A percentile compares a stretch with the other conserved stretches of the same genome.
Conservation (phyloP, 1,139 yeast species). For the Yamadazyma pseudoaaseri region DNA sequence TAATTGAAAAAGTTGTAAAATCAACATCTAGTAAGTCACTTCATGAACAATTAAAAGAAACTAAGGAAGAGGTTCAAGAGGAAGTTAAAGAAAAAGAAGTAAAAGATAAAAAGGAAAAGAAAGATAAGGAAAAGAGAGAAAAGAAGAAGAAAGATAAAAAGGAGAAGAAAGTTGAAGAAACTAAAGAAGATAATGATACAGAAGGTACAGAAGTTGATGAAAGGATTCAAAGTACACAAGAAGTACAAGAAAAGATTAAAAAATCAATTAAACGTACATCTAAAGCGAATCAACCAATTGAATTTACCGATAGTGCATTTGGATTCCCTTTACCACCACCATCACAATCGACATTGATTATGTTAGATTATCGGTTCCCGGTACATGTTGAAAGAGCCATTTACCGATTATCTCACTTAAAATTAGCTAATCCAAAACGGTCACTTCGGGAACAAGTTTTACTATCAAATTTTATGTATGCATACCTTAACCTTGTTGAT, state of each 20-base stretch:
- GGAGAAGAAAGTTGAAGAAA: constrained; percentile 4
- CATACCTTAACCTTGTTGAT: constrained; percentile 90
- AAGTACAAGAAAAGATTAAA: constrained; percentile 47
- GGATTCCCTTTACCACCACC: constrained; percentile 85
- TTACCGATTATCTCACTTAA: constrained; percentile 85
- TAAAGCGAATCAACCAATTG: constrained; percentile 65
- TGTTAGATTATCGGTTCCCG: constrained; percentile 85
- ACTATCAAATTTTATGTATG: constrained; percentile 94
- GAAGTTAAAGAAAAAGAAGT: background rate
- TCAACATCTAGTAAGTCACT: constrained; percentile 13
- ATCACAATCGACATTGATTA: constrained; percentile 68
- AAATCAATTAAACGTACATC: constrained; percentile 45
- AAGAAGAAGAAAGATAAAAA: constrained; percentile 8
- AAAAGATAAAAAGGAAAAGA: constrained; percentile 4
- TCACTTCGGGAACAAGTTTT: constrained; percentile 90
- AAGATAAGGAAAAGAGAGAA: constrained; percentile 5
- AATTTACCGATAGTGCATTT: constrained; percentile 78
- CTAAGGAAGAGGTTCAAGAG: constrained; percentile 5
- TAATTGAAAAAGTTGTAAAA: constrained; percentile 13
- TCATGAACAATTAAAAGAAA: constrained; percentile 6
- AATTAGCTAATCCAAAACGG: constrained; percentile 89
- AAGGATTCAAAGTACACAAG: constrained; percentile 36
- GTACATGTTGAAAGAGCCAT: constrained; percentile 95
- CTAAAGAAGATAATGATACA: constrained; percentile 3
- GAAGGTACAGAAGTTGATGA: constrained; percentile 11